A percentile compares a stretch with the other conserved stretches of the same genome.
Conservation (phyloP, 345 rosid genomes). For the Sisymbrium altissimum region DNA sequence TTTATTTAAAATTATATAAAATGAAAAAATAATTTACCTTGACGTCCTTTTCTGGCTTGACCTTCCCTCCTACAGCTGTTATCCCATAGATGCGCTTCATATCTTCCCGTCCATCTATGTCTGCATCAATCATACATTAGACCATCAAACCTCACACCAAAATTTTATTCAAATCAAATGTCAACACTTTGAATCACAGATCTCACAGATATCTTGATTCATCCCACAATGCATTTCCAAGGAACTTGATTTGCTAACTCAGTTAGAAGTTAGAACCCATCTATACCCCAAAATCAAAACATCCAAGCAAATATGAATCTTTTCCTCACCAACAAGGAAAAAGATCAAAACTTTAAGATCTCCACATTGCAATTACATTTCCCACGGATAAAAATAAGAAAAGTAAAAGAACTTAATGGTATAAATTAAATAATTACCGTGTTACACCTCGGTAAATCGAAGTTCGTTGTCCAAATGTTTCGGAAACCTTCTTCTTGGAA, state of each 20-base stretch:
- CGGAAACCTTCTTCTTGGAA: conserved; percentile 54
- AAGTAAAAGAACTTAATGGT: neutral
- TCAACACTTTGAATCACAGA: neutral
- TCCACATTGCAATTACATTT: neutral
- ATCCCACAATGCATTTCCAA: neutral
- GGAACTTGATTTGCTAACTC: neutral
- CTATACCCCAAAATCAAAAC: neutral
- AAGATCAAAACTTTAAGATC: conserved; percentile 5
- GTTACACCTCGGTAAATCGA: conserved; percentile 98
- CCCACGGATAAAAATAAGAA: too few species aligned
- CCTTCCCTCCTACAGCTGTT: conserved; percentile 98
- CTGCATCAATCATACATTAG: conserved; percentile 38
- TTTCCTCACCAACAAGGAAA: neutral
- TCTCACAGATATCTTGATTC: neutral
- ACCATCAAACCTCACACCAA: neutral
- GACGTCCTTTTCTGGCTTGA: conserved; percentile 98
- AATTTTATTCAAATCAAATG: neutral
- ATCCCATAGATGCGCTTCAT: conserved; percentile 98
- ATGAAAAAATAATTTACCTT: conserved; percentile 42
- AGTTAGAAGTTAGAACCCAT: neutral
- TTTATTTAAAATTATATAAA: neutral
- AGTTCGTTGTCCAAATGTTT: conserved; percentile 82
- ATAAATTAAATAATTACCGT: conserved; percentile 33
- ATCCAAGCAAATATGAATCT: neutral
- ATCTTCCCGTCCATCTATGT: conserved; percentile 96